Evolutionary conservation across 2,329 filamentous ascomycete species (phyloP).

Genomic region (Talaromyces sp.): DNA sequence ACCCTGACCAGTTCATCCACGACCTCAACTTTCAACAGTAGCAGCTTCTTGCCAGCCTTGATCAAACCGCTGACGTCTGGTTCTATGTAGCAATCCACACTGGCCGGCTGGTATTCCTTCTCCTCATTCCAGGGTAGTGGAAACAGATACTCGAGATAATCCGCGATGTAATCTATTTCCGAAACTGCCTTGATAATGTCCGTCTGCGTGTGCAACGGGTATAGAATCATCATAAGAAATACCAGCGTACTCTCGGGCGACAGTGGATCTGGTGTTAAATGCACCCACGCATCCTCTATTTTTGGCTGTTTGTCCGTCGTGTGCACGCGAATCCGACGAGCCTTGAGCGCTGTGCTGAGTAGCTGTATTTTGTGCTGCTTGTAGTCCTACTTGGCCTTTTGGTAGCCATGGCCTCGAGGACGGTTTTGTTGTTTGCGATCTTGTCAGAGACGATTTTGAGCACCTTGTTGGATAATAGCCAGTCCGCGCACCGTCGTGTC

Average conservation of each 20-base stretch:
- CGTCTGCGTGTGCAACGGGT: conserved; percentile 73
- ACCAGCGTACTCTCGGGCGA: conserved; percentile 66
- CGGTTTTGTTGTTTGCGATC: conserved; percentile 55
- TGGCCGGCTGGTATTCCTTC: conserved; percentile 59
- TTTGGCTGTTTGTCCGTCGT: conserved; percentile 69
- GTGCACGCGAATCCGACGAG: conserved; percentile 64
- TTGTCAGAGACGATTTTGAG: conserved; percentile 59
- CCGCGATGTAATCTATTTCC: conserved; percentile 67
- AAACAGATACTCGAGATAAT: conserved; percentile 80
- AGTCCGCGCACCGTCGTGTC: conserved; percentile 48
- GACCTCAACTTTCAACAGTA: conserved; percentile 74
- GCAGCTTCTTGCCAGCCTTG: conserved; percentile 82
- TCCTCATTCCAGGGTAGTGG: conserved; percentile 79
- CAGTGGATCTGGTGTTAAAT: conserved; percentile 65
- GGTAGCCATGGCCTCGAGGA: conserved; percentile 54
- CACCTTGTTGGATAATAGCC: conserved; percentile 63
- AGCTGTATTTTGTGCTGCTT: conserved; percentile 53
- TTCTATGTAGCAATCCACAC: conserved; percentile 86
- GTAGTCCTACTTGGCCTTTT: conserved; percentile 45
- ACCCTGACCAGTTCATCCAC: conserved; percentile 80
- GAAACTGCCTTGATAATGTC: conserved; percentile 87
- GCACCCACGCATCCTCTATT: conserved; percentile 74
- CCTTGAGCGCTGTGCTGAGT: conserved; percentile 60
- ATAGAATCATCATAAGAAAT: conserved; percentile 78
- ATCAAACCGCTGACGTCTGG: conserved; percentile 74